A percentile compares a stretch with the other conserved stretches of the same genome.
phyloP scores from a whole-genome alignment of 2,329 filamentous ascomycete species.

The Cadophora sp. region DNA sequence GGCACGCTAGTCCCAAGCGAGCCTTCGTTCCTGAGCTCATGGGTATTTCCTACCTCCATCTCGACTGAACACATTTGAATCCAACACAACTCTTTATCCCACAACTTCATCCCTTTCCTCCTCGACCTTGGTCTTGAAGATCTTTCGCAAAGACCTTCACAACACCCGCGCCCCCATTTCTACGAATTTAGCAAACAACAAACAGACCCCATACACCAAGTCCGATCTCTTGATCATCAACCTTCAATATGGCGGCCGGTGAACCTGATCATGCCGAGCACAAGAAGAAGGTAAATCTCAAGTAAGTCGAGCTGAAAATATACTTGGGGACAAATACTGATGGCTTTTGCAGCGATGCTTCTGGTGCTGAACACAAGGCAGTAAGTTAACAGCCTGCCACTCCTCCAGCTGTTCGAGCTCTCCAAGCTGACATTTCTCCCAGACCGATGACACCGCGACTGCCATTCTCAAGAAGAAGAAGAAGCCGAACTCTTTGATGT shows the following conservation, averaged over 20 bases:
- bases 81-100: slow-evolving; percentile 27
- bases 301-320: slow-evolving; percentile 59
- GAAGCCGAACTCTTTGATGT: slow-evolving; percentile 99
- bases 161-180: slow-evolving; percentile 16
- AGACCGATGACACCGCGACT: slow-evolving; percentile 91
- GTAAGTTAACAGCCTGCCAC: slow-evolving; percentile 57
- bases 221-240: slow-evolving; percentile 24
- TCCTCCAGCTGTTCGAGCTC: slow-evolving; percentile 36
- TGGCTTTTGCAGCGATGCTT: slow-evolving; percentile 72
- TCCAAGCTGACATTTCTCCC: slow-evolving; percentile 45
- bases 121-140: slow-evolving; percentile 18
- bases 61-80: slow-evolving; percentile 2
- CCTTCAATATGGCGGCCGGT: slow-evolving; percentile 67
- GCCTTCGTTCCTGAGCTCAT: slow-evolving; percentile 27
- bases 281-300: slow-evolving; percentile 85
- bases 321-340: slow-evolving; percentile 46
- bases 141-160: slow-evolving; percentile 18
- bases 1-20: slow-evolving; percentile 4
- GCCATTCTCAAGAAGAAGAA: slow-evolving; percentile 99
- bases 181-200: slow-evolving; percentile 18
- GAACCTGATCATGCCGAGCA: slow-evolving; percentile 68
- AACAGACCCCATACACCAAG: slow-evolving; percentile 10
- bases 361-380: slow-evolving; percentile 84
- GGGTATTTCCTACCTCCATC: slow-evolving; percentile 1
- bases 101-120: slow-evolving; percentile 20